phyloP scores from a whole-genome alignment of 352 stramenopile genomes.

The Globisporangium nodosum region DNA sequence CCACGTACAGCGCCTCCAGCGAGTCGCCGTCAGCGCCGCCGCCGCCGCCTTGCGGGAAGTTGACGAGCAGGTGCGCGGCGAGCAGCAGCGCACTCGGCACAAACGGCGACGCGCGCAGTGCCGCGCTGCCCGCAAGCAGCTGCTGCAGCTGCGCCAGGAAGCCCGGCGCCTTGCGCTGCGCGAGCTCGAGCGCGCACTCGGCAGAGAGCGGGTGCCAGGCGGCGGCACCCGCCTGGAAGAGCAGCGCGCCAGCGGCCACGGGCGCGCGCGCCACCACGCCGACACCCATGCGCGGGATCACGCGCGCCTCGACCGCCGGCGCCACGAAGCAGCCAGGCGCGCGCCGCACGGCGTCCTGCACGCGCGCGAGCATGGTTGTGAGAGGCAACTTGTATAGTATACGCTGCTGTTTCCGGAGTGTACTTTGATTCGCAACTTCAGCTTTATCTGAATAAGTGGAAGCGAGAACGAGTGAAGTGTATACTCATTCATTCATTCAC shows the following conservation, averaged over 20 bases:
- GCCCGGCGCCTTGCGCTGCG: conserved; percentile 50
- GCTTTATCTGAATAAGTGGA: no score
- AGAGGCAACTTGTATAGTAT: background rate
- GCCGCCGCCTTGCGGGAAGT: conserved; percentile 29
- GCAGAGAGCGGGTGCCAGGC: conserved; percentile 77
- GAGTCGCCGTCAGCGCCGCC: conserved; percentile 8
- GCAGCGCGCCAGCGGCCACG: conserved; percentile 52
- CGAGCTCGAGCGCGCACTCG: conserved; percentile 50
- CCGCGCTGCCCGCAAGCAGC: conserved; percentile 29
- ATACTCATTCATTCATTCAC: no score
- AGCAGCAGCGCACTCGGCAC: conserved; percentile 64
- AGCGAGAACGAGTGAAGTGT: no score
- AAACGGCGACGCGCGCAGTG: conserved; percentile 32
- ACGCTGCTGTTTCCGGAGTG: background rate
- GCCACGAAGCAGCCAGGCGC: conserved; percentile 47
- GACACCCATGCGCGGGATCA: conserved; percentile 53
- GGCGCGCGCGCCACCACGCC: conserved; percentile 47
- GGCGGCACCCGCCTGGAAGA: conserved; percentile 54
- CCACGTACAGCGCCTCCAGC: conserved; percentile 54
- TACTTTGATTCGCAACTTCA: no score
- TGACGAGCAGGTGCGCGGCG: conserved; percentile 60
- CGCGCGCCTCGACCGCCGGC: conserved; percentile 38
- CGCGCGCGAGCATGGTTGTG: conserved; percentile 26
- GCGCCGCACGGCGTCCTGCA: conserved; percentile 50
- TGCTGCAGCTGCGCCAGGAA: conserved; percentile 57